Evolutionary conservation across 768 basidiomycete species (phyloP), one percentile per base, ranked within the genome.

Genomic region (Crepidotus variabilis): DNA sequence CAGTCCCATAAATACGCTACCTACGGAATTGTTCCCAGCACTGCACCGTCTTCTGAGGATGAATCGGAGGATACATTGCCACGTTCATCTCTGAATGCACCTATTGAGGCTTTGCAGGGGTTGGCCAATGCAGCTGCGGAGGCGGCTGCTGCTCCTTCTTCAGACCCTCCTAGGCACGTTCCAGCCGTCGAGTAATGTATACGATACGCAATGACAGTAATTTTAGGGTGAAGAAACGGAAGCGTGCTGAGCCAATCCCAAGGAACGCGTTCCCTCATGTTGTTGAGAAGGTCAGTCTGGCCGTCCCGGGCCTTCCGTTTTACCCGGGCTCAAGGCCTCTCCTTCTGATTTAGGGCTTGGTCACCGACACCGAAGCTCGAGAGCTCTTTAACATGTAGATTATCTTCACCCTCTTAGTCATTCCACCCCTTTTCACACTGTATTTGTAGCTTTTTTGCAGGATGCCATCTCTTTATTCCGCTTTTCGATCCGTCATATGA

Each of bases 391-490:
- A 93, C 75, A 93, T 95, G 89, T 93, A 73, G 82, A 63, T 64
- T 61, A 62, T 62, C 67, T 61, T 64, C 63, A 65, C 66, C 51
- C 65, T 63, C 65, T 60, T 64, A 66, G 65, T 65, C 57, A 58
- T 36, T 55, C 60, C 69, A 64, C 67, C 63, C 62, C 63, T 68
- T 69, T 72, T 70, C 69, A 69, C 68, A 49, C 67, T 63, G 68
- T 71, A 67, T 63, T 67, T 67, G 59, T 77, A 94, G 92, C 67
- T 98, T 96, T 79, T 96, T 96, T 77, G 87, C 90, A 56, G 94
- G 94, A 50, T 97, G 94, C 74, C 91, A 97, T 76, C 82, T 94
- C 69, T 98, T 97, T 78, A 93, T 97, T 62, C 94, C 95, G 48
- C 79, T 97, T 59, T 97, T 95, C 77, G 94, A 97, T 73, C 90